Percentiles rank a stretch among this genome's conserved stretches.
These are phyloP conservation scores for Aspergillus versicolor DNA, from an alignment of 2,329 filamentous ascomycete genomes.

Conservation along the genomic window DNA sequence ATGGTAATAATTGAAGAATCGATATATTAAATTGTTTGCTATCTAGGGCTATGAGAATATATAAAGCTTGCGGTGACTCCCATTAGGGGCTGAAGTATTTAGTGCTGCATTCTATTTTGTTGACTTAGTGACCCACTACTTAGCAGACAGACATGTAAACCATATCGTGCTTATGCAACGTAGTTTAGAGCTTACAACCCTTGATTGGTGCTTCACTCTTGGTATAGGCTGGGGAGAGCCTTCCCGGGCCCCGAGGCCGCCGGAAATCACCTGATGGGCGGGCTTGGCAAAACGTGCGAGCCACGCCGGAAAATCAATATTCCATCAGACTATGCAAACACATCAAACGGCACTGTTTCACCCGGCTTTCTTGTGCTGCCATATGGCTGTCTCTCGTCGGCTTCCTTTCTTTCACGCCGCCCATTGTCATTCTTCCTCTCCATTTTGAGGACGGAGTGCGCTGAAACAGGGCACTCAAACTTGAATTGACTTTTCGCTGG, in stretches of 20 bases:
- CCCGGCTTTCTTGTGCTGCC: not conserved
- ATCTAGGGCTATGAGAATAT: not conserved
- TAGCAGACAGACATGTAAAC: not conserved
- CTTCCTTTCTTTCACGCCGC: not conserved
- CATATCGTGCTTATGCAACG: not conserved
- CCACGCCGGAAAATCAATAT: not conserved
- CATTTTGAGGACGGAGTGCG: not conserved
- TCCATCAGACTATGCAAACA: not conserved
- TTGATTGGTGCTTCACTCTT: not conserved
- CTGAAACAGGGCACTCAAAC: not conserved
- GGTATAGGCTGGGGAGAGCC: not conserved
- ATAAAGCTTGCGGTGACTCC: not conserved
- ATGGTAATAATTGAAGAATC: not conserved
- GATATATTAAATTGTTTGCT: not conserved
- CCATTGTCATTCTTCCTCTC: not conserved
- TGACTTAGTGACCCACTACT: not conserved
- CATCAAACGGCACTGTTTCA: not conserved
- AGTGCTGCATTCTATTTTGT: not conserved
- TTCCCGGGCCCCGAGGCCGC: not conserved
- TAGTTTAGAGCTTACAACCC: not conserved
- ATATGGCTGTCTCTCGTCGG: not conserved
- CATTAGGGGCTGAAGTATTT: not conserved
- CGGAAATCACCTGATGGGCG: not conserved
- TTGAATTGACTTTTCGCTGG: not conserved
- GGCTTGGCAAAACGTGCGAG: not conserved